Evolutionary conservation across 192 early-diverging fungal species (phyloP), one percentile per base, ranked within the genome.

Genomic region (Jimgerdemannia flammicorona): DNA sequence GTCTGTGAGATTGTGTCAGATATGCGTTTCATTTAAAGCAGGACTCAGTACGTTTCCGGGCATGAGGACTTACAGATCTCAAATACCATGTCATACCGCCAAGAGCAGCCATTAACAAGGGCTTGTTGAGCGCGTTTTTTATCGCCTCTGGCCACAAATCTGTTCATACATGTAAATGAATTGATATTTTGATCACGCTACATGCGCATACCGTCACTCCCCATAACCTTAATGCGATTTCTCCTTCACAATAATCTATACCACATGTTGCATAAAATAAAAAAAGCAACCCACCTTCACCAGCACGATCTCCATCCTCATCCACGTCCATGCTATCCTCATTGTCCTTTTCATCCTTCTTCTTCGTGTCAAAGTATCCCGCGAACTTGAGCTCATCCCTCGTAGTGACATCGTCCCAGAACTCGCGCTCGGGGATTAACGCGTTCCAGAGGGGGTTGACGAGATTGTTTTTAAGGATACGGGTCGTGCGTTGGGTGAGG

Each of bases 61-160:
- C 44, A 3, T 19, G 18, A 65, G 17, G 11, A 75, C 83, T 84
- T 84, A 93, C 90, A 43, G 92, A 90, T 72, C 92, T 88, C 72
- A 99, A 84, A 75, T 99, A 98, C 75, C 89, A 94, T 64, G 98
- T 71, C 66, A 99, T 81, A 0, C 73, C 83, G 41, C 84, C 84
- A n/a, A 85, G 69, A 14, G 84, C 79, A 20, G 84, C 82, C 72
- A 86, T 40, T 3, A 81, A 64, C 4, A 80, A 19, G 40, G 83
- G 79, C 9, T 71, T 72, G 6, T 83, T 79, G 4, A 69, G 72
- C 3, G 85, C 85, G 17, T 72, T 71, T 70, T 78, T 40, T n/a
- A 91, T 75, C 14, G 79, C 86, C 4, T 44, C 59, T 3, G 88
- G 88, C 87, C 86, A 89, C 6, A 14, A 59, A 41, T 76, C 78